A percentile compares a stretch with the other conserved stretches of the same genome.
Conservation (phyloP, 495 filamentous ascomycete species). For the Baudoinia panamericana region DNA sequence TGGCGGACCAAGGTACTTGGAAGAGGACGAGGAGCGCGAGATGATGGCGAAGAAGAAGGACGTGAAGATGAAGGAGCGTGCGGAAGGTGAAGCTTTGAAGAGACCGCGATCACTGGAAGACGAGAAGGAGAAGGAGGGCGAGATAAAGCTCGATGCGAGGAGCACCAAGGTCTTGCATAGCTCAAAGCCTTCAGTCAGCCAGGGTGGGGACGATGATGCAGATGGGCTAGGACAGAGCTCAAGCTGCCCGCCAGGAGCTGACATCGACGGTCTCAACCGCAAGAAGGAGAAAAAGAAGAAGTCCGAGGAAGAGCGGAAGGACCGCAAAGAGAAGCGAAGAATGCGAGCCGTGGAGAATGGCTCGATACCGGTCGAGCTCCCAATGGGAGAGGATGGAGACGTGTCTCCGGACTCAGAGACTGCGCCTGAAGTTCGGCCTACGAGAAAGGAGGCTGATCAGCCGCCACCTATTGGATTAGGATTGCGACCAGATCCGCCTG, state of each 20-base stretch:
- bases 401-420: too few species aligned
- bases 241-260: too few species aligned
- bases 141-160: slow-evolving; percentile 33
- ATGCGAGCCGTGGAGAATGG: slow-evolving; percentile 72
- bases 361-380: slow-evolving; percentile 62
- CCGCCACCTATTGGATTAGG: slow-evolving; percentile 3
- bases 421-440: too few species aligned
- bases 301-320: slow-evolving; percentile 75
- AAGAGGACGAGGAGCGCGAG: slow-evolving; percentile 31
- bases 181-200: not conserved
- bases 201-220: slow-evolving; percentile 14
- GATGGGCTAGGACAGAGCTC: too few species aligned
- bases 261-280: too few species aligned
- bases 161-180: not conserved
- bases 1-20: slow-evolving; percentile 43
- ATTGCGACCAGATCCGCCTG: not conserved
- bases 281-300: slow-evolving; percentile 89
- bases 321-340: slow-evolving; percentile 70
- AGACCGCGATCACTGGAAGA: slow-evolving; percentile 40
- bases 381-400: slow-evolving; percentile 34
- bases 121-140: slow-evolving; percentile 41
- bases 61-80: slow-evolving; percentile 53
- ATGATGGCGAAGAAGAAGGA: slow-evolving; percentile 44
- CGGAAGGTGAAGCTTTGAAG: slow-evolving; percentile 57
- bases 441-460: too few species aligned